Conservation (phyloP, 2,329 filamentous ascomycete genomes). For the Nigrospora oryzae region DNA sequence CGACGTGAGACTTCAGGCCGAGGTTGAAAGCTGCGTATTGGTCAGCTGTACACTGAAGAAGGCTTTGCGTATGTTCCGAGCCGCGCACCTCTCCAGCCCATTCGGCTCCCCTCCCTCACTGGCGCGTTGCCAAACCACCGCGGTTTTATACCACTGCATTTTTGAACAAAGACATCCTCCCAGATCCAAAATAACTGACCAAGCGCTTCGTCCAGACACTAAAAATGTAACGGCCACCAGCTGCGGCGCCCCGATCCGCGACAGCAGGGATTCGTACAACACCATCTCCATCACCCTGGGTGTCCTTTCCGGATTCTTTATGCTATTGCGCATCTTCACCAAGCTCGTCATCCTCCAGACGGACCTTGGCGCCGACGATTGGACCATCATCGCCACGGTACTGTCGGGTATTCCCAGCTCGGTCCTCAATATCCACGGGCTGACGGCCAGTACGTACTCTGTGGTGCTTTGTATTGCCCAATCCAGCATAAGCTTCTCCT, state of each 20-base stretch:
- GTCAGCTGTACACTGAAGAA: conserved; percentile 20
- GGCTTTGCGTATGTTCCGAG: conserved; percentile 17
- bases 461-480: too few species aligned
- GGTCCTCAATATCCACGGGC: conserved; percentile 14
- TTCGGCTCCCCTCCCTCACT: background rate
- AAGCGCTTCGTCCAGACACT: background rate
- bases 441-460: conserved; percentile 5
- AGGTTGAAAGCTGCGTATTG: conserved; percentile 18
- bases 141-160: too few species aligned
- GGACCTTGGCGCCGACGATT: conserved; percentile 29
- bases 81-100: background rate
- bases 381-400: conserved; percentile 20
- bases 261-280: conserved; percentile 23
- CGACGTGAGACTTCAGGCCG: conserved; percentile 13
- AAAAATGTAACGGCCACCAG: conserved; percentile 13
- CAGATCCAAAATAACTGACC: conserved; percentile 9
- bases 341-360: conserved; percentile 22
- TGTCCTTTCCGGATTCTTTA: conserved; percentile 27
- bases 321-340: conserved; percentile 30
- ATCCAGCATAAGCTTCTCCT: too few species aligned
- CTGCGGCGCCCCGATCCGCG: conserved; percentile 17
- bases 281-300: conserved; percentile 23
- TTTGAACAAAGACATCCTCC: background rate
- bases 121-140: too few species aligned
- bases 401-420: conserved; percentile 18